phyloP scores from a whole-genome alignment of 2,329 filamentous ascomycete species.

The Lasiodiplodia sp. region DNA sequence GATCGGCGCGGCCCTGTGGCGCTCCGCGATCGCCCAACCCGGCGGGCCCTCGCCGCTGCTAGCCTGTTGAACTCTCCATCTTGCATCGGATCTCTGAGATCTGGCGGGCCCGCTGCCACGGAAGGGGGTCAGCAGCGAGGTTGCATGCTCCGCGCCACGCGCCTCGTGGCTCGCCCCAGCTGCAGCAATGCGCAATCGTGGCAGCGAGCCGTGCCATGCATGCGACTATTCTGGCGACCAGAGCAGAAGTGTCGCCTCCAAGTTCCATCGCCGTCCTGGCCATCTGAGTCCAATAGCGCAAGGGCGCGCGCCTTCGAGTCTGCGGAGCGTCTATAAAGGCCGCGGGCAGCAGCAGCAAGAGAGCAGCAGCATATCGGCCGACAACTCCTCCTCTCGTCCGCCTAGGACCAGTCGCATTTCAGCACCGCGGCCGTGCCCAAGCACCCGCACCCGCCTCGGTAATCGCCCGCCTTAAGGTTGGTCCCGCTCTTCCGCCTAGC shows the following conservation, averaged over 20 bases:
- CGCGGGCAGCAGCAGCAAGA: not conserved
- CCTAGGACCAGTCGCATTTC: constrained; percentile 23
- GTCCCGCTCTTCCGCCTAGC: constrained; percentile 29
- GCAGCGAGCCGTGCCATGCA: constrained; percentile 30
- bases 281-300: constrained; percentile 32
- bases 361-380: constrained; percentile 6
- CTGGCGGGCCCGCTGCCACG: constrained; percentile 30
- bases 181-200: constrained; percentile 31
- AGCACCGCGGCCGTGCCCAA: constrained; percentile 11
- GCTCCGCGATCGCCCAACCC: constrained; percentile 28
- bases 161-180: constrained; percentile 29
- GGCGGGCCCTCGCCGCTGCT: constrained; percentile 23
- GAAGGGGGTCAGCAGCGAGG: constrained; percentile 29
- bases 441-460: constrained; percentile 27
- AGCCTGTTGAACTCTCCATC: constrained; percentile 27
- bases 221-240: constrained; percentile 29
- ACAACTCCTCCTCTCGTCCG: constrained; percentile 16
- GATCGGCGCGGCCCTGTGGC: constrained; percentile 29
- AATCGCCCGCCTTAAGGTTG: constrained; percentile 29
- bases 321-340: constrained; percentile 17
- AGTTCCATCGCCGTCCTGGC: constrained; percentile 28
- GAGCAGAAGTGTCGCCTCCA: constrained; percentile 30
- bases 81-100: constrained; percentile 29
- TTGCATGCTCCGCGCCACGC: constrained; percentile 31
- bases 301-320: constrained; percentile 28